phyloP scores from a whole-genome alignment of 116 monocot genomes.

The Phalaenopsis hybrid region DNA sequence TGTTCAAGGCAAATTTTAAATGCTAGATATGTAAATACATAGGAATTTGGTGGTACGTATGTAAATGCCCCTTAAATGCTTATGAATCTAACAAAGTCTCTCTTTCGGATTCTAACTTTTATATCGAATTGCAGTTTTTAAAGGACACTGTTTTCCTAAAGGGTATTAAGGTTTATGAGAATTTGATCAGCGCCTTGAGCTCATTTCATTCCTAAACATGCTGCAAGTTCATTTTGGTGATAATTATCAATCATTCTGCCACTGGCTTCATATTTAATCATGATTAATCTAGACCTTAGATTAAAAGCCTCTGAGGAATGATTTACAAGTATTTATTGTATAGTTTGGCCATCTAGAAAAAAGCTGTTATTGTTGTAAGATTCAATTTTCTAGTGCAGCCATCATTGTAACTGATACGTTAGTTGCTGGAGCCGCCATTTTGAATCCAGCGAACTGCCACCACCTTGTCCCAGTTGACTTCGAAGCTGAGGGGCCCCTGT shows the following conservation, averaged over 20 bases:
- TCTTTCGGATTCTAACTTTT: neutral
- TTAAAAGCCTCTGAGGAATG: no score
- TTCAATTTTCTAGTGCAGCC: neutral
- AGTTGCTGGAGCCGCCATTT: neutral
- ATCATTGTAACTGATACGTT: neutral
- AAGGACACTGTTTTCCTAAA: conserved; percentile 65
- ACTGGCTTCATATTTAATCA: no score
- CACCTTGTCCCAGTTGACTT: neutral
- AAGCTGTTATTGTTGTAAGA: no score
- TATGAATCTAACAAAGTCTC: neutral
- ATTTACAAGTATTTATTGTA: no score
- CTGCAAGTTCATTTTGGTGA: neutral
- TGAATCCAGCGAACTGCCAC: neutral
- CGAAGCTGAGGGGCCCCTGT: no score
- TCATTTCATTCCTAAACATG: conserved; percentile 18
- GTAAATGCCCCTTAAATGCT: neutral
- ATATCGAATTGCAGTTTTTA: conserved; percentile 51
- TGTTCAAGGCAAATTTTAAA: no score
- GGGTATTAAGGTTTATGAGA: conserved; percentile 81
- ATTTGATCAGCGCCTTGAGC: conserved; percentile 66
- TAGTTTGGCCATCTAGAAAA: no score
- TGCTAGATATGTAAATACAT: no score
- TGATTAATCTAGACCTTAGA: no score
- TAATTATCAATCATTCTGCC: no score
- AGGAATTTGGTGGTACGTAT: no score